phyloP scores from a whole-genome alignment of 345 rosid species.

The Toxicodendron radicans region DNA sequence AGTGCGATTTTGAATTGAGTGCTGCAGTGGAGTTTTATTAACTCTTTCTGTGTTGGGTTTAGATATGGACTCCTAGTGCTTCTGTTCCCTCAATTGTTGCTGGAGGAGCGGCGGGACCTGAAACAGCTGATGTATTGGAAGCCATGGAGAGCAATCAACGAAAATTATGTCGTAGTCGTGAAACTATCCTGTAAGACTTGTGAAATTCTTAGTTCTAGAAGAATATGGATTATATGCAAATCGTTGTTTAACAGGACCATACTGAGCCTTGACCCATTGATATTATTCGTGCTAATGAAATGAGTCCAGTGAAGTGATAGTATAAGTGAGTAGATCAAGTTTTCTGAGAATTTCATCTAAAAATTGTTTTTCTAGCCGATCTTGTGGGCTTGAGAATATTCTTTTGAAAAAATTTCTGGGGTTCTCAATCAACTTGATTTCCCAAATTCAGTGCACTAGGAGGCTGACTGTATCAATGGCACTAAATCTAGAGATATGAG shows the following conservation, averaged over 20 bases:
- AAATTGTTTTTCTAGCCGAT: too few species aligned
- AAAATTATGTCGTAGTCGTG: conserved; percentile 57
- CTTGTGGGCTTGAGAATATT: too few species aligned
- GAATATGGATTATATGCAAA: not conserved
- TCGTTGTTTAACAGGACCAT: not conserved
- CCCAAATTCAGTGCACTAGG: too few species aligned
- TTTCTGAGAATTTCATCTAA: not conserved
- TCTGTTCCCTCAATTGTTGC: conserved; percentile 69
- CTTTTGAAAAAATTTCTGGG: too few species aligned
- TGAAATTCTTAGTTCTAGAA: not conserved
- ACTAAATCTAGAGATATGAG: not conserved
- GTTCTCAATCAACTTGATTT: too few species aligned
- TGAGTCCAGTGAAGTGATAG: not conserved
- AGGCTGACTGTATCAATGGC: not conserved
- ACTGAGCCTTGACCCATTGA: not conserved
- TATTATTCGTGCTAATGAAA: not conserved
- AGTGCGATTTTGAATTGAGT: conserved; percentile 20
- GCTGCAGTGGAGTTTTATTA: conserved; percentile 10
- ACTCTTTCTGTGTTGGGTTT: conserved; percentile 10
- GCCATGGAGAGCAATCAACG: conserved; percentile 81
- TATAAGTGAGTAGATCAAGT: too few species aligned
- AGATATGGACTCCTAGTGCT: conserved; percentile 89
- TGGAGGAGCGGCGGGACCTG: conserved; percentile 87
- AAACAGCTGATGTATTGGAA: conserved; percentile 59
- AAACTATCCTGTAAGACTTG: conserved; percentile 67